phyloP scores from a whole-genome alignment of 2,329 filamentous ascomycete genomes.

The Passalora sequoiae region DNA sequence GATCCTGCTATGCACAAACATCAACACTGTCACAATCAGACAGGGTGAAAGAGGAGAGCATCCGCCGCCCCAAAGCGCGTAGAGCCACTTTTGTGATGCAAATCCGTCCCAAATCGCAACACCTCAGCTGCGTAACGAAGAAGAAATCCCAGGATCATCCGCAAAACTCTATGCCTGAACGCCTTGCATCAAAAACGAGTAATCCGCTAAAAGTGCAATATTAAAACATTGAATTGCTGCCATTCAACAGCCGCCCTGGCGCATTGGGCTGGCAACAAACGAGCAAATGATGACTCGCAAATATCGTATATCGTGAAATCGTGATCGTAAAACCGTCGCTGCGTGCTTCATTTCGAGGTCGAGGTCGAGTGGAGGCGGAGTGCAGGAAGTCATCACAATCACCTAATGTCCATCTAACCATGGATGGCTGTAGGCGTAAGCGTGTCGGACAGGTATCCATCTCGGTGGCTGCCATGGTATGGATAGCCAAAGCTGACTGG shows the following conservation, averaged over 20 bases:
- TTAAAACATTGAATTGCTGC: conserved; percentile 15
- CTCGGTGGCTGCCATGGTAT: conserved; percentile 30
- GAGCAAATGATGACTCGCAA: conserved; percentile 10
- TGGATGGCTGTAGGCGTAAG: conserved; percentile 34
- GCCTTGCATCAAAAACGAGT: conserved; percentile 15
- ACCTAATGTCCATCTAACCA: conserved; percentile 24
- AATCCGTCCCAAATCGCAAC: neutral
- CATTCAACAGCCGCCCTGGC: neutral
- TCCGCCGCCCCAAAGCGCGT: neutral
- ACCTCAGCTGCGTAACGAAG: conserved; percentile 8
- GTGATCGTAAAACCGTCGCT: conserved; percentile 20
- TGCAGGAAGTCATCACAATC: conserved; percentile 16
- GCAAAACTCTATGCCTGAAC: conserved; percentile 19
- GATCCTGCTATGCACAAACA: neutral
- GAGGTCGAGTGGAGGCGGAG: conserved; percentile 14
- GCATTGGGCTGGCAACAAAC: neutral
- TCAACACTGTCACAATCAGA: neutral
- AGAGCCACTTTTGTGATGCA: conserved; percentile 6
- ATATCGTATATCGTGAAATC: conserved; percentile 21
- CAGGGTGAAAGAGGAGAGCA: neutral
- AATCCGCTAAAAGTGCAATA: conserved; percentile 24
- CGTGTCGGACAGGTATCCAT: conserved; percentile 33
- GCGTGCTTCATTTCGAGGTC: conserved; percentile 20
- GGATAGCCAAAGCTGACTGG: conserved; percentile 35
- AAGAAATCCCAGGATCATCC: conserved; percentile 6